Evolutionary conservation across 1,284 basidiomycete species (phyloP).

Genomic region (Ceratobasidium sp.): DNA sequence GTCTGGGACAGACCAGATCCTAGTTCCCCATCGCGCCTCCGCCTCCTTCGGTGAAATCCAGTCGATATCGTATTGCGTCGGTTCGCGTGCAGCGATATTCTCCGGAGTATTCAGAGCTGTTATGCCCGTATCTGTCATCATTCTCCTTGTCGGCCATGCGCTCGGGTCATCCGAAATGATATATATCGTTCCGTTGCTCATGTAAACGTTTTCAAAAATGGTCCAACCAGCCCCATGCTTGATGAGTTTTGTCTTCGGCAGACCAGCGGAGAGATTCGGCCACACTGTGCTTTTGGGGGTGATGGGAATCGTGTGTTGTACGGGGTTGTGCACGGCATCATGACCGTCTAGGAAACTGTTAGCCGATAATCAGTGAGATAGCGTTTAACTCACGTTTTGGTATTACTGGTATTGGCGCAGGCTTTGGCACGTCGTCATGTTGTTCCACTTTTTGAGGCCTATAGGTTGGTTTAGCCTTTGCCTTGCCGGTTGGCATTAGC

Average conservation of each 20-base stretch:
- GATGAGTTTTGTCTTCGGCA: constrained; percentile 44
- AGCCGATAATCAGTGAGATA: neutral
- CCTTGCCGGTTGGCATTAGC: neutral
- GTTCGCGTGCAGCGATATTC: constrained; percentile 45
- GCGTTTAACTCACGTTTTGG: constrained; percentile 31
- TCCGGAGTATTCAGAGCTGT: constrained; percentile 43
- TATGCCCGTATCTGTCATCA: constrained; percentile 47
- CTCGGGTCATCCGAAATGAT: constrained; percentile 38
- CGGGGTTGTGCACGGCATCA: constrained; percentile 29
- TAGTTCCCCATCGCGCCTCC: constrained; percentile 34
- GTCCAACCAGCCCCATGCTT: constrained; percentile 49
- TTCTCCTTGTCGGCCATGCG: constrained; percentile 34
- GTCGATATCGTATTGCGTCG: constrained; percentile 44
- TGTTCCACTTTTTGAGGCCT: constrained; percentile 16
- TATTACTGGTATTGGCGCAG: constrained; percentile 21
- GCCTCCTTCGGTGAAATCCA: constrained; percentile 45
- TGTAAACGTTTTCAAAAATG: constrained; percentile 50
- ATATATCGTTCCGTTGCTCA: constrained; percentile 46
- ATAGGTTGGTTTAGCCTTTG: neutral
- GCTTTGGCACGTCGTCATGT: constrained; percentile 24
- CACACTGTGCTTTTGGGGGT: constrained; percentile 4
- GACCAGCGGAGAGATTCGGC: constrained; percentile 29
- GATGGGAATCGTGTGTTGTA: neutral
- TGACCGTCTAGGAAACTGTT: constrained; percentile 16
- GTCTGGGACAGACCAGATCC: constrained; percentile 46